Percentiles rank a stretch among this genome's conserved stretches.
Evolutionary conservation across 2,329 filamentous ascomycete species (phyloP).

Genomic region (Trichophyton simii): DNA sequence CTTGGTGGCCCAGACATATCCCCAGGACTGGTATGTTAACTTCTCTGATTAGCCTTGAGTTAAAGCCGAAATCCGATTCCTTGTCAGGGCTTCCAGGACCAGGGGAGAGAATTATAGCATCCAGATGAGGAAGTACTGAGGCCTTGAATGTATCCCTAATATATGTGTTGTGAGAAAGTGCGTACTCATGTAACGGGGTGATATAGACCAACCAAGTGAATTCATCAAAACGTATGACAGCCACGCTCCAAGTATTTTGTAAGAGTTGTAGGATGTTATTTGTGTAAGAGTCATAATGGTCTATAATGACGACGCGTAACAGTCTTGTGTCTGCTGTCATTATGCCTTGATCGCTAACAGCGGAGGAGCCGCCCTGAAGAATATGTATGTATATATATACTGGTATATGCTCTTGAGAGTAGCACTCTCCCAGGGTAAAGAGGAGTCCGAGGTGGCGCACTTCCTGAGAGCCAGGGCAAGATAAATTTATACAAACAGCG

Average conservation of each 20-base stretch:
- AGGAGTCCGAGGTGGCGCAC: neutral
- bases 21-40: conserved; percentile 65
- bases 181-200: neutral
- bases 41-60: conserved; percentile 60
- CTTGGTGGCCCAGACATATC: conserved; percentile 83
- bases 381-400: no score
- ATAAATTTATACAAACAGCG: neutral
- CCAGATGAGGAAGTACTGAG: conserved; percentile 48
- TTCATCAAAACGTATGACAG: conserved; percentile 12
- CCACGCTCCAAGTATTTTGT: conserved; percentile 10
- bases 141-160: conserved; percentile 28
- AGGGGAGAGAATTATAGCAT: conserved; percentile 80
- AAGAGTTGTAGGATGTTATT: conserved; percentile 13
- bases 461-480: neutral
- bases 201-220: conserved; percentile 11
- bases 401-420: no score
- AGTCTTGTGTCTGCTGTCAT: neutral
- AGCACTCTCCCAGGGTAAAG: neutral
- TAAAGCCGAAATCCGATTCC: conserved; percentile 67
- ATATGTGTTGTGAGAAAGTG: neutral
- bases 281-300: conserved; percentile 13
- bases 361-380: neutral
- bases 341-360: neutral
- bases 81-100: conserved; percentile 72
- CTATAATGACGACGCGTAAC: conserved; percentile 10